Percentiles rank a stretch among this genome's conserved stretches.
Conservation (phyloP, 768 basidiomycete species). For the Mycena pura region DNA sequence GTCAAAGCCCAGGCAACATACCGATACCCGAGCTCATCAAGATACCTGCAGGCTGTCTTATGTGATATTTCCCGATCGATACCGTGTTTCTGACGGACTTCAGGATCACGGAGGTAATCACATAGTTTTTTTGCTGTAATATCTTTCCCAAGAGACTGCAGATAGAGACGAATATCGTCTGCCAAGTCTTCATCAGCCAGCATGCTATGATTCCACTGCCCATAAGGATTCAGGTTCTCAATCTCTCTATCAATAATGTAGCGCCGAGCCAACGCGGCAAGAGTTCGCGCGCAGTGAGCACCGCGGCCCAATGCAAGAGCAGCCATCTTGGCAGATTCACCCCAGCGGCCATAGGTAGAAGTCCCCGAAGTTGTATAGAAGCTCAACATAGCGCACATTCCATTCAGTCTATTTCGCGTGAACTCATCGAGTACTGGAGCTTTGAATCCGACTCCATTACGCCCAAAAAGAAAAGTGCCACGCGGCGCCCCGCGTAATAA, state of each 20-base stretch:
- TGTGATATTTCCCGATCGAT: not conserved
- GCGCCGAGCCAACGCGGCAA: not conserved
- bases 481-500: conserved; percentile 2
- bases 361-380: conserved; percentile 1
- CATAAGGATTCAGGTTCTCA: conserved; percentile 16
- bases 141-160: conserved; percentile 24
- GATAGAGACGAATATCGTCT: not conserved
- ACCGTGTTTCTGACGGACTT: conserved; percentile 1
- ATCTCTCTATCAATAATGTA: conserved; percentile 2
- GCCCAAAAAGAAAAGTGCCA: not conserved
- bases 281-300: not conserved
- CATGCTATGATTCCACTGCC: conserved; percentile 19
- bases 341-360: conserved; percentile 9
- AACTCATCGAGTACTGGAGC: conserved; percentile 8
- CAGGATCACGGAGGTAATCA: not conserved
- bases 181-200: conserved; percentile 17
- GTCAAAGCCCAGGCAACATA: not conserved
- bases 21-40: conserved; percentile 14
- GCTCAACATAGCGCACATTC: conserved; percentile 11
- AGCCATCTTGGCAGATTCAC: conserved; percentile 5
- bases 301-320: conserved; percentile 2
- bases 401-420: not conserved
- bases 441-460: conserved; percentile 13
- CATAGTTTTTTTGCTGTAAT: conserved; percentile 4
- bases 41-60: conserved; percentile 11